These are phyloP conservation scores for Globisporangium paddicum DNA, from an alignment of 352 stramenopile species.

Conservation along the genomic window DNA sequence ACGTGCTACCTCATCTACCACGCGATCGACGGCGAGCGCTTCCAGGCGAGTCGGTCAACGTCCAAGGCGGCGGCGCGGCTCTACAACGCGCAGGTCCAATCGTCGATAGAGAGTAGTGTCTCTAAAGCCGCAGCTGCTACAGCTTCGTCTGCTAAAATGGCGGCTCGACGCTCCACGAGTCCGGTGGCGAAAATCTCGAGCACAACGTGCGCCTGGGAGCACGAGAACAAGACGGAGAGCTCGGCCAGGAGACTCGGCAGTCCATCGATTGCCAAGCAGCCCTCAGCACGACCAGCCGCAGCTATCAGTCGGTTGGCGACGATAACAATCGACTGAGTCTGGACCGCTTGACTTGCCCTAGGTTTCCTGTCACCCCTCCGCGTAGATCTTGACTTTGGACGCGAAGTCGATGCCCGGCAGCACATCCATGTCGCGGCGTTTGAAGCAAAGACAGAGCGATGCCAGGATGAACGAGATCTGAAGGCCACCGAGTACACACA, in stretches of 20 bases:
- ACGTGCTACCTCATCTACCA: slow-evolving; percentile 52
- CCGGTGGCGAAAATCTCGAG: background rate
- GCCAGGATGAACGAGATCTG: slow-evolving; percentile 45
- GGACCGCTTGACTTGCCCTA: background rate
- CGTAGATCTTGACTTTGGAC: slow-evolving; percentile 44
- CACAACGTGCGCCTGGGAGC: slow-evolving; percentile 1
- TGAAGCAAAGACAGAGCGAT: slow-evolving; percentile 64
- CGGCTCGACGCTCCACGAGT: background rate
- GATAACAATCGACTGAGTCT: background rate
- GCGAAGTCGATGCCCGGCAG: slow-evolving; percentile 51
- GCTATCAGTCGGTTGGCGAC: background rate
- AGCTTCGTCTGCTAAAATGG: background rate
- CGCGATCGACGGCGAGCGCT: slow-evolving; percentile 37
- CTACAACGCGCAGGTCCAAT: slow-evolving; percentile 21
- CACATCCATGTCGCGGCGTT: slow-evolving; percentile 68
- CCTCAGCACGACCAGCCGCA: background rate
- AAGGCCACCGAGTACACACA: background rate
- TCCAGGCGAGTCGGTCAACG: slow-evolving; percentile 33
- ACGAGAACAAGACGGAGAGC: background rate
- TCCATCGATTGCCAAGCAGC: background rate
- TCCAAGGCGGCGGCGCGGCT: slow-evolving; percentile 24
- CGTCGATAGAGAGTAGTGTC: background rate
- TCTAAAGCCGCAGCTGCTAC: background rate
- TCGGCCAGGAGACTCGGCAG: background rate
- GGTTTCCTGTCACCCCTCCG: slow-evolving; percentile 16